Percentiles rank a stretch among this genome's conserved stretches.
These are phyloP conservation scores for Salvia sclarea DNA, from an alignment of 305 asterid genomes.

Conservation along the genomic window DNA sequence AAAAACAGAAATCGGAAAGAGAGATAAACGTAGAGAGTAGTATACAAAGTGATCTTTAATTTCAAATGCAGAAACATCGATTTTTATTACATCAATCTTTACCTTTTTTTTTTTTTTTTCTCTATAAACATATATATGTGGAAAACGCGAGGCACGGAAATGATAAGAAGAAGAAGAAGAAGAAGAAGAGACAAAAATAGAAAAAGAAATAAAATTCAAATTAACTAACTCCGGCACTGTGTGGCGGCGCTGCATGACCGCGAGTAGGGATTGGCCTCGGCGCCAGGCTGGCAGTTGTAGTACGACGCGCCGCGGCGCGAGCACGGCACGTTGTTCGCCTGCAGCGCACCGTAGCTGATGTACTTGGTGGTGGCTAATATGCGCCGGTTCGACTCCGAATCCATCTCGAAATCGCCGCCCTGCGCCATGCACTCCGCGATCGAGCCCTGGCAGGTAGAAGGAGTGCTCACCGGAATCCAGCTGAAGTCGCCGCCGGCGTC, in stretches of 20 bases:
- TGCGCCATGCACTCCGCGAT: conserved; percentile 69
- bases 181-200: background rate
- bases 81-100: conserved; percentile 28
- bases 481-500: conserved; percentile 45
- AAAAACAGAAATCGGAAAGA: background rate
- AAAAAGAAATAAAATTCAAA: no score
- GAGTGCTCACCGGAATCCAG: conserved; percentile 43
- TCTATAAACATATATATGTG: conserved; percentile 26
- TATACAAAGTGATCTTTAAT: conserved; percentile 27
- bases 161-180: no score
- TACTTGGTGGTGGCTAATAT: conserved; percentile 64
- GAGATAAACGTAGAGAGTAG: background rate
- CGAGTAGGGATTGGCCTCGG: conserved; percentile 62
- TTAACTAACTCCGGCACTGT: conserved; percentile 59
- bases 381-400: conserved; percentile 60
- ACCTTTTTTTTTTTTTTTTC: no score
- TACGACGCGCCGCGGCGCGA: conserved; percentile 70
- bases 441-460: conserved; percentile 53
- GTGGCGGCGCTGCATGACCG: conserved; percentile 67
- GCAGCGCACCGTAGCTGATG: conserved; percentile 77
- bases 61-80: conserved; percentile 31
- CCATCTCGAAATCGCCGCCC: conserved; percentile 60
- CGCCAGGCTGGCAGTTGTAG: conserved; percentile 73
- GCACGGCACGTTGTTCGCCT: conserved; percentile 61
- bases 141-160: background rate